Evolutionary conservation across 2,329 filamentous ascomycete species (phyloP).

Genomic region (Cladosporium sp.): DNA sequence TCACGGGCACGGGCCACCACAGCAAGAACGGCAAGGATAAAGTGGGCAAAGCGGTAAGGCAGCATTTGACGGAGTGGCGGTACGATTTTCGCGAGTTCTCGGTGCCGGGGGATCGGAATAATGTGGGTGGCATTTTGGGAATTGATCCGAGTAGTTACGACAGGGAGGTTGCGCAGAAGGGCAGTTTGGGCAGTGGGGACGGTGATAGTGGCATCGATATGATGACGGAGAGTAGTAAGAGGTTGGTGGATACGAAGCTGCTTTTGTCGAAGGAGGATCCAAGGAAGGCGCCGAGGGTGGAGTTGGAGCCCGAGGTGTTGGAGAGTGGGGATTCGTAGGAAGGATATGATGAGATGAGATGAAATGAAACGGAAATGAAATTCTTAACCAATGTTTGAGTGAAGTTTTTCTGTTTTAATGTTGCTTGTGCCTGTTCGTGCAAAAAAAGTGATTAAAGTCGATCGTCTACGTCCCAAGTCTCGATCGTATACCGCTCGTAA

Average conservation of each 20-base stretch:
- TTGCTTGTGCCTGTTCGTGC: too few species aligned
- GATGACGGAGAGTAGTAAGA: conserved; percentile 28
- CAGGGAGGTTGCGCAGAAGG: conserved; percentile 32
- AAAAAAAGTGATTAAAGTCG: too few species aligned
- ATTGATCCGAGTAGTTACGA: conserved; percentile 61
- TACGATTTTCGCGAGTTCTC: conserved; percentile 96
- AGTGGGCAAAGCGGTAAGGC: conserved; percentile 87
- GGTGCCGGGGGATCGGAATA: conserved; percentile 90
- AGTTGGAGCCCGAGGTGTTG: conserved; percentile 16
- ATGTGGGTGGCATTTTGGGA: conserved; percentile 63
- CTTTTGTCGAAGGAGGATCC: conserved; percentile 34
- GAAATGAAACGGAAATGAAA: conserved; percentile 10
- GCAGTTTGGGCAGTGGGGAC: conserved; percentile 35
- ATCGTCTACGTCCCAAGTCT: too few species aligned
- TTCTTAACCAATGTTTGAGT: not conserved
- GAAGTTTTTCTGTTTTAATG: not conserved
- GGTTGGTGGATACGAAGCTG: conserved; percentile 33
- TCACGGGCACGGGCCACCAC: conserved; percentile 94
- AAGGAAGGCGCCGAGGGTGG: conserved; percentile 22
- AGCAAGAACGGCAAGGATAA: conserved; percentile 99
- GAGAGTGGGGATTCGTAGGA: conserved; percentile 6
- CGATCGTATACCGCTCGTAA: not conserved
- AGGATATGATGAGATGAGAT: conserved; percentile 11
- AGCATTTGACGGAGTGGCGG: conserved; percentile 90
- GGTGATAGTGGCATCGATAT: conserved; percentile 35